phyloP scores from a whole-genome alignment of 2,329 filamentous ascomycete species.

The Boeremia exigua region DNA sequence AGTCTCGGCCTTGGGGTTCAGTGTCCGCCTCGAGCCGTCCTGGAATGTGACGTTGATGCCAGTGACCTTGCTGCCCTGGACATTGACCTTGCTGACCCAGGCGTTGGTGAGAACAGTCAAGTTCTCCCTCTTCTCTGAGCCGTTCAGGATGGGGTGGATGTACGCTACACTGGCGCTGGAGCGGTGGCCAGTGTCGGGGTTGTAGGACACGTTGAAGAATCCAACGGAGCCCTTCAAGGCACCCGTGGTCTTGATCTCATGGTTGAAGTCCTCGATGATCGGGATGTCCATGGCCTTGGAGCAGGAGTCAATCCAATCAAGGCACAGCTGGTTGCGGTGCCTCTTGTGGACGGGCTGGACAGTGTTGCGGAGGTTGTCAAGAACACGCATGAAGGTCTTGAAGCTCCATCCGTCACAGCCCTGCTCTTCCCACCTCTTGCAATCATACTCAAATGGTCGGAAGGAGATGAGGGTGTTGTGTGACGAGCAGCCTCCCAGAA shows the following conservation, averaged over 20 bases:
- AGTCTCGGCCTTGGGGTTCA: constrained; percentile 73
- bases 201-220: constrained; percentile 91
- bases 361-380: constrained; percentile 88
- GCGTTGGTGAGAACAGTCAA: constrained; percentile 85
- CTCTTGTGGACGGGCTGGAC: constrained; percentile 84
- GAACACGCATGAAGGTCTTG: constrained; percentile 78
- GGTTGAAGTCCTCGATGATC: constrained; percentile 84
- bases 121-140: constrained; percentile 82
- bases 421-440: constrained; percentile 80
- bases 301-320: constrained; percentile 87
- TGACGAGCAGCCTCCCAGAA: constrained; percentile 88
- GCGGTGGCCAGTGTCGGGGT: constrained; percentile 83
- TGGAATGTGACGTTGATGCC: constrained; percentile 74
- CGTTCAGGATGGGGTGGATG: constrained; percentile 87
- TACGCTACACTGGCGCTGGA: constrained; percentile 90
- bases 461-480: constrained; percentile 96
- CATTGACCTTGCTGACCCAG: constrained; percentile 83
- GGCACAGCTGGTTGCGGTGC: constrained; percentile 88
- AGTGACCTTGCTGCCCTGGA: constrained; percentile 72
- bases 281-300: constrained; percentile 80
- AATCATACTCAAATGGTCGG: constrained; percentile 87
- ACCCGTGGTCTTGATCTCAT: constrained; percentile 76
- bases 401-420: constrained; percentile 89
- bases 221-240: constrained; percentile 77
- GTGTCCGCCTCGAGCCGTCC: constrained; percentile 61